phyloP scores from a whole-genome alignment of 371 early-diverging fungal species.

The Haplosporangium sp. region DNA sequence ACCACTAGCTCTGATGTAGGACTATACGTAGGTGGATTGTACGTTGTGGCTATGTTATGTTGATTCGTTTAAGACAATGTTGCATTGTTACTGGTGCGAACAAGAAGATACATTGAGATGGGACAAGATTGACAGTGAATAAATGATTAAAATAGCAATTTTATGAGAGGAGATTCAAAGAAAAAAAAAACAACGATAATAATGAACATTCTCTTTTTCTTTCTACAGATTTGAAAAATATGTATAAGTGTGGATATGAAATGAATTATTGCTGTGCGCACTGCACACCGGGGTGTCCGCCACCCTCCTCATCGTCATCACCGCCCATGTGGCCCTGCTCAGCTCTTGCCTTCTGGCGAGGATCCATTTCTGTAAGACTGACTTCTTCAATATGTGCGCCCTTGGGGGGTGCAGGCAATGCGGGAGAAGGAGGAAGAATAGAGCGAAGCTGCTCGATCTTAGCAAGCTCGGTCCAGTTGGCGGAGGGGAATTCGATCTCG shows the following conservation, averaged over 20 bases:
- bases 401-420: constrained; percentile 59
- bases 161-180: not conserved
- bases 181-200: not conserved
- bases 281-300: constrained; percentile 85
- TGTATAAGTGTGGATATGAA: constrained; percentile 5
- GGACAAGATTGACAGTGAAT: not conserved
- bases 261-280: constrained; percentile 88
- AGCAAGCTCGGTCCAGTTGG: constrained; percentile 82
- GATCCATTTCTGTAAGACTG: constrained; percentile 79
- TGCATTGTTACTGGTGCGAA: too few relatives aligned
- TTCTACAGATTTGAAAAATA: constrained; percentile 16
- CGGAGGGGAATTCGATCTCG: constrained; percentile 88
- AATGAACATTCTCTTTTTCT: not conserved
- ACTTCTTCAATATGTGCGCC: constrained; percentile 77
- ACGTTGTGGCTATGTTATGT: too few relatives aligned
- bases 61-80: too few relatives aligned
- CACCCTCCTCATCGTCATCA: constrained; percentile 74
- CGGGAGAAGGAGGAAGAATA: constrained; percentile 72
- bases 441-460: constrained; percentile 71
- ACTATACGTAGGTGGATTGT: too few relatives aligned
- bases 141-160: constrained; percentile 6
- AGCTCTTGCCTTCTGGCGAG: constrained; percentile 74
- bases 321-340: constrained; percentile 69
- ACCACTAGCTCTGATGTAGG: too few relatives aligned
- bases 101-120: too few relatives aligned